phyloP scores from a whole-genome alignment of 2,329 filamentous ascomycete genomes.

The Sporothrix sp. region DNA sequence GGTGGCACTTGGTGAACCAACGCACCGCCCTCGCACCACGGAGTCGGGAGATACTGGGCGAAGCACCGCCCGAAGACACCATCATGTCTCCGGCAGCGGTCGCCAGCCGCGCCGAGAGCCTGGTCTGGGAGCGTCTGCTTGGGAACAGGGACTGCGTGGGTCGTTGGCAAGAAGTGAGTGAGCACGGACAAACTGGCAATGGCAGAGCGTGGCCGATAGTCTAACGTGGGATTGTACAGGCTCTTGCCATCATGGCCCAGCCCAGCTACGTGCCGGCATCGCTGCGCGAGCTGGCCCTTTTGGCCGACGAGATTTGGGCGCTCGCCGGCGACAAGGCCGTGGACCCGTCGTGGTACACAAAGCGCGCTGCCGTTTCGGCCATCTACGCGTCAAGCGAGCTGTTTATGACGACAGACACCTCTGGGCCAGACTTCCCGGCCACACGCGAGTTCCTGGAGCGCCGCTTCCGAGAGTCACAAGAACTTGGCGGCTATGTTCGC shows the following conservation, averaged over 20 bases:
- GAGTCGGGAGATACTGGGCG: conserved; percentile 30
- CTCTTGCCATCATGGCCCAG: conserved; percentile 82
- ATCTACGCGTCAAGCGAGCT: conserved; percentile 68
- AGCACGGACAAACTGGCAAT: not conserved
- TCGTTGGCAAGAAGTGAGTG: conserved; percentile 75
- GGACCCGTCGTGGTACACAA: conserved; percentile 78
- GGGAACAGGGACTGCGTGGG: conserved; percentile 64
- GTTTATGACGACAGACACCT: conserved; percentile 87
- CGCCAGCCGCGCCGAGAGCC: conserved; percentile 54
- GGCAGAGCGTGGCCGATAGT: no score
- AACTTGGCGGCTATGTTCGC: conserved; percentile 50
- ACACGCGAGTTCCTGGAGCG: conserved; percentile 73
- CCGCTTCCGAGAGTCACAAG: conserved; percentile 59
- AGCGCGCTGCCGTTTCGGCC: conserved; percentile 45
- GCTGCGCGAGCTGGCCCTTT: conserved; percentile 64
- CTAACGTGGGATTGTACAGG: no score
- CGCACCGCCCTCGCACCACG: conserved; percentile 47
- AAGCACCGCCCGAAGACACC: not conserved
- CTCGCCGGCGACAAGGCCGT: conserved; percentile 73
- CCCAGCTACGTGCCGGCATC: conserved; percentile 67
- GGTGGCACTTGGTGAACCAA: conserved; percentile 63
- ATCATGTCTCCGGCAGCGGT: conserved; percentile 29
- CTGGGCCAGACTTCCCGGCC: conserved; percentile 54
- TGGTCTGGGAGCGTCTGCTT: conserved; percentile 68
- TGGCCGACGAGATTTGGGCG: conserved; percentile 90